Conservation (phyloP, 768 basidiomycete genomes). For the Boletus eberwhitei region DNA sequence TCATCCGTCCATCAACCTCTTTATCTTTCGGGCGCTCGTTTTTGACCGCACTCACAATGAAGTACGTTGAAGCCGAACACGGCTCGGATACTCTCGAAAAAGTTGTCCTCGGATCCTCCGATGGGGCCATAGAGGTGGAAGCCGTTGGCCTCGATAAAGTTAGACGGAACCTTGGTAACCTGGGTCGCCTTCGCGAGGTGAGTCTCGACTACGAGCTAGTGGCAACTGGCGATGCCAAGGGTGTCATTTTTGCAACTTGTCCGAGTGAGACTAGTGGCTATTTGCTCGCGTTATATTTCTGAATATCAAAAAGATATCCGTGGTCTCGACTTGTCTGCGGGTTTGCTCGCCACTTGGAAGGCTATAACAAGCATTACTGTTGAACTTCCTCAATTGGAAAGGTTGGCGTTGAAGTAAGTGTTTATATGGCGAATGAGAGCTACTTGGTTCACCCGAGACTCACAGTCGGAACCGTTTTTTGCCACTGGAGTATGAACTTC, state of each 20-base stretch:
- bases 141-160: slow-evolving; percentile 82
- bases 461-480: slow-evolving; percentile 67
- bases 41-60: slow-evolving; percentile 64
- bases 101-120: slow-evolving; percentile 76
- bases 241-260: slow-evolving; percentile 54
- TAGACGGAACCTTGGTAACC: slow-evolving; percentile 59
- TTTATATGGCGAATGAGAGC: slow-evolving; percentile 5
- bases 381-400: slow-evolving; percentile 59
- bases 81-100: slow-evolving; percentile 54
- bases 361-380: slow-evolving; percentile 57
- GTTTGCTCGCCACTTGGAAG: slow-evolving; percentile 70
- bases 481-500: slow-evolving; percentile 33
- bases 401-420: slow-evolving; percentile 77
- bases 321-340: slow-evolving; percentile 79
- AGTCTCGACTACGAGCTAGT: slow-evolving; percentile 75
- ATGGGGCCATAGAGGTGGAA: slow-evolving; percentile 80
- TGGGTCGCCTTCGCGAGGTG: slow-evolving; percentile 69
- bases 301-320: slow-evolving; percentile 52
- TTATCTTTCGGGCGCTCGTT: slow-evolving; percentile 68
- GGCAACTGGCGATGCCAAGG: slow-evolving; percentile 46
- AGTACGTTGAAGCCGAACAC: slow-evolving; percentile 70
- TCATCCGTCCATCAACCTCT: slow-evolving; percentile 65
- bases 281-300: slow-evolving; percentile 9
- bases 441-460: slow-evolving; percentile 14
- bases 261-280: slow-evolving; percentile 51